Evolutionary conservation across 495 filamentous ascomycete genomes (phyloP).

Genomic region (Xylaria castorea): DNA sequence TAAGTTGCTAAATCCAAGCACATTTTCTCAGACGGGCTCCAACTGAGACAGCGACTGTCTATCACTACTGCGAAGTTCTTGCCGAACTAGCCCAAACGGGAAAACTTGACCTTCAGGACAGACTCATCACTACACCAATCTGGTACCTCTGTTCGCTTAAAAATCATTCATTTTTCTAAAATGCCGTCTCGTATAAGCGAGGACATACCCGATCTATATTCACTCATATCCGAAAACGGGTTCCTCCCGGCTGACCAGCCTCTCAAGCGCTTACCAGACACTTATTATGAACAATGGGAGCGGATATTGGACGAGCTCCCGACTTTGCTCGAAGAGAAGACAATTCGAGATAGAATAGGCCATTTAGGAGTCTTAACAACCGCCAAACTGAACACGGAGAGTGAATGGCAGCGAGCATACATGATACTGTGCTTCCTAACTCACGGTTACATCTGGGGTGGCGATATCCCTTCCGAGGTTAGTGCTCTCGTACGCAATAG

Average conservation of each 20-base stretch:
- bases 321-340: conserved; percentile 66
- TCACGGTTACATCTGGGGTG: conserved; percentile 90
- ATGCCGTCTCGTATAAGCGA: conserved; percentile 15
- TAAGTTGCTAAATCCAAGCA: neutral
- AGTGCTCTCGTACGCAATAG: neutral
- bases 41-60: neutral
- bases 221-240: conserved; percentile 56
- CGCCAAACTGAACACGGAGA: conserved; percentile 64
- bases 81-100: neutral
- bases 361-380: conserved; percentile 74
- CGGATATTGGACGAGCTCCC: conserved; percentile 71
- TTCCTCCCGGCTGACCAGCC: conserved; percentile 80
- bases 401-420: conserved; percentile 86
- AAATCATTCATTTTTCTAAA: neutral
- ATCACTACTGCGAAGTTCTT: neutral
- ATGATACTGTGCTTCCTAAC: conserved; percentile 79
- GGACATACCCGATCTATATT: neutral
- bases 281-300: conserved; percentile 87
- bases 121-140: neutral
- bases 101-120: neutral
- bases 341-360: conserved; percentile 70
- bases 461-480: conserved; percentile 51
- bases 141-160: neutral
- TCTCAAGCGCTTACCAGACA: conserved; percentile 68
- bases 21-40: neutral